Conservation (phyloP, 495 filamentous ascomycete species). For the Penicillium ochrochloron region DNA sequence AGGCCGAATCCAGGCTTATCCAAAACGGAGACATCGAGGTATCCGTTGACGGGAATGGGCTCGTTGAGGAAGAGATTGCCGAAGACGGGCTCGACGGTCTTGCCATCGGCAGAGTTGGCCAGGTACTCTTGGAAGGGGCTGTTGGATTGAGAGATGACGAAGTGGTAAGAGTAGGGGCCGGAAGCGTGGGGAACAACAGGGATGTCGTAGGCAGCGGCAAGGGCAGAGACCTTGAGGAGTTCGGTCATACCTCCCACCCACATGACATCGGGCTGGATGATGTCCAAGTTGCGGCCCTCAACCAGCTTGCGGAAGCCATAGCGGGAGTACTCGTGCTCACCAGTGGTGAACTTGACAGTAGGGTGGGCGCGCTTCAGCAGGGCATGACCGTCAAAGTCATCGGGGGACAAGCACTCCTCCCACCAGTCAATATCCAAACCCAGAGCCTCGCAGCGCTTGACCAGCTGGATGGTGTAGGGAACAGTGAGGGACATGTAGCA, state of each 20-base stretch:
- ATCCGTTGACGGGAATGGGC: constrained; percentile 83
- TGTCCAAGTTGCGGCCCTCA: constrained; percentile 88
- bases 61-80: constrained; percentile 90
- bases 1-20: constrained; percentile 93
- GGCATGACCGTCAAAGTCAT: constrained; percentile 88
- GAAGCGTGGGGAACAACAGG: constrained; percentile 93
- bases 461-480: constrained; percentile 87
- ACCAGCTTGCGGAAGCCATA: constrained; percentile 94
- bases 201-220: constrained; percentile 90
- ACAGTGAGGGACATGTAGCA: constrained; percentile 97
- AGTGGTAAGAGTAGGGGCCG: constrained; percentile 93
- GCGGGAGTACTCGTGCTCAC: constrained; percentile 90
- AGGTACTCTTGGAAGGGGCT: constrained; percentile 94
- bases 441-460: constrained; percentile 74
- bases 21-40: constrained; percentile 73
- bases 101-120: constrained; percentile 87
- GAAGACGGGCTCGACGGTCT: constrained; percentile 86
- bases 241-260: constrained; percentile 94
- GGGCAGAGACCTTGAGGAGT: constrained; percentile 83
- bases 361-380: constrained; percentile 88
- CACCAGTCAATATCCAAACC: constrained; percentile 93
- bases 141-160: constrained; percentile 87
- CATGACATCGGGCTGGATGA: constrained; percentile 95
- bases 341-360: constrained; percentile 90
- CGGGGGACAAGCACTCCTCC: constrained; percentile 89